These are phyloP conservation scores for Filobasidium wieringae DNA, from an alignment of 768 basidiomycete species.

Conservation along the genomic window DNA sequence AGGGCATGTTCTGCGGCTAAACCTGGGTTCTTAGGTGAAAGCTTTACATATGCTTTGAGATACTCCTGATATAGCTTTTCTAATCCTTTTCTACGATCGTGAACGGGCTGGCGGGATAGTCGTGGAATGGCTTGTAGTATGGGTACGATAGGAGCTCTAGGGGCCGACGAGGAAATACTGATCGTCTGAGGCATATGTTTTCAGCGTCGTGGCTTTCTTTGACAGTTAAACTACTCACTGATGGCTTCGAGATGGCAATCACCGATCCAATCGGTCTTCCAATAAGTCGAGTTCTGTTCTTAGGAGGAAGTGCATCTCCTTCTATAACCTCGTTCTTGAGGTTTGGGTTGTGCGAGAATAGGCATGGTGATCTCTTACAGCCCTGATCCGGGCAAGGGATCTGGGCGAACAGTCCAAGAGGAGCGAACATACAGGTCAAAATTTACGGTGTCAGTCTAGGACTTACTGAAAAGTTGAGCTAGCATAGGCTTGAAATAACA, in stretches of 20 bases:
- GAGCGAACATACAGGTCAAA: constrained; percentile 15
- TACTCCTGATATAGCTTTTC: constrained; percentile 31
- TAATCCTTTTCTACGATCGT: constrained; percentile 33
- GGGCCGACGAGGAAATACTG: not conserved
- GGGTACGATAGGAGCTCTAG: not conserved
- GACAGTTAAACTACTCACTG: not conserved
- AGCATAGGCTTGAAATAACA: no score
- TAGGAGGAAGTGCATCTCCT: not conserved
- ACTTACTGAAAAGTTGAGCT: no score
- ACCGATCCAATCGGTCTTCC: not conserved
- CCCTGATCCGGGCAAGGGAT: constrained; percentile 4
- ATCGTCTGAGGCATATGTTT: not conserved
- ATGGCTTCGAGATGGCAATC: not conserved
- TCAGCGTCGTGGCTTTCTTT: no score
- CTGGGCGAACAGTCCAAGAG: constrained; percentile 4
- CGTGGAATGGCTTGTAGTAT: not conserved
- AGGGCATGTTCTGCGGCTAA: constrained; percentile 25
- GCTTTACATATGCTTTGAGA: constrained; percentile 22
- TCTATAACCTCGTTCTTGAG: not conserved
- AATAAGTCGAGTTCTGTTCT: not conserved
- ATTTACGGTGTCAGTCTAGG: no score
- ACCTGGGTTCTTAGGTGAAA: constrained; percentile 20
- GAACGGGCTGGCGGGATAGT: constrained; percentile 1
- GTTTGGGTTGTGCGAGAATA: constrained; percentile 10
- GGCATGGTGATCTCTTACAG: constrained; percentile 7